Evolutionary conservation across 2,329 filamentous ascomycete species (phyloP), one percentile per base, ranked within the genome.

Genomic region (Cladosporium sp.): DNA sequence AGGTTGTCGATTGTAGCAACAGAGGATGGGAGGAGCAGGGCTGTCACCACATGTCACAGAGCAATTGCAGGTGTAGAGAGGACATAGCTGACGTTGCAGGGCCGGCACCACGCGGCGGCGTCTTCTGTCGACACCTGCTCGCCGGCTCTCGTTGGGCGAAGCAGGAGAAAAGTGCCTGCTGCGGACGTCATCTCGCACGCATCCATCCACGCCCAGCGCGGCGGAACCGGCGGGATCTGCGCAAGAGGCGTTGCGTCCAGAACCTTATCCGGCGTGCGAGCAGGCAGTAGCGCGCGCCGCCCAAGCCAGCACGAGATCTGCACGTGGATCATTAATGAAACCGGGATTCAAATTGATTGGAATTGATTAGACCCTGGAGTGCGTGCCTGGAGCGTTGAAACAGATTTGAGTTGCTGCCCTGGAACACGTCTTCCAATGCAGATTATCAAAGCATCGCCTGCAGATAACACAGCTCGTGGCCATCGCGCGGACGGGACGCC

Each of bases 131-230:
- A 42, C 36, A 28, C 22, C 13, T 28, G 15, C 9, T 28, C 42
- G 22, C 42, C n/a, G 12, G 22, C 22, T 22, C 24, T 45, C 22
- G 51, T 55, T 55, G 51, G 39, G 51, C 28, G 15, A 28, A 12
- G 24, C 35, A 28, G 34, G 24, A 32, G 34, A 39, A 28, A 28
- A 40, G 25, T 25, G 17, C 28, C 35, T 22, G 6, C 22, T 35
- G 47, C 47, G 47, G 47, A 53, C 50, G 50, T 53, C 50, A 53
- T 53, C 50, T 53, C 50, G 32, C 47, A 50, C 47, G 32, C 17
- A 22, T 17, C 47, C 19, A 20, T 50, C n/a, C 28, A 24, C 10
- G 47, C 34, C 32, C 20, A 36, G 47, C 28, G 32, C 32, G 15
- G 47, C 47, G 47, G 28, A 19, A 19, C 13, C 47, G 36, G 47